These are phyloP conservation scores for Colletotrichum tofieldiae DNA, from an alignment of 2,329 filamentous ascomycete species.

Conservation along the genomic window DNA sequence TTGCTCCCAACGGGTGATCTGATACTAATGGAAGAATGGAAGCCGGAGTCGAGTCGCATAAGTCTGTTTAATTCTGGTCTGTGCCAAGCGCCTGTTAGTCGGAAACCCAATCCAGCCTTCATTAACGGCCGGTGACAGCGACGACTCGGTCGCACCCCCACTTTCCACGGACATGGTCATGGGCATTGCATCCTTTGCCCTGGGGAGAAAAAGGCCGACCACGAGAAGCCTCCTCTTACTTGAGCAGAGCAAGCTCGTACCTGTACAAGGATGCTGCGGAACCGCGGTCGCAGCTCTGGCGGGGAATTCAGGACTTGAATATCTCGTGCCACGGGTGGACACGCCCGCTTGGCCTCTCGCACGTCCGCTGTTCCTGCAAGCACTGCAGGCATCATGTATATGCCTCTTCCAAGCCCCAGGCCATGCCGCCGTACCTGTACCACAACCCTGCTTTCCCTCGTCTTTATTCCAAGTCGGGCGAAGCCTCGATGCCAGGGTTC, in stretches of 20 bases:
- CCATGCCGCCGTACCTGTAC: slow-evolving; percentile 25
- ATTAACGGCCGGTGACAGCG: background rate
- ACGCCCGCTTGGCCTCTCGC: background rate
- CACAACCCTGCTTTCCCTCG: background rate
- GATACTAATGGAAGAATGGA: background rate
- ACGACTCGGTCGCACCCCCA: background rate
- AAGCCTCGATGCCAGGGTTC: slow-evolving; percentile 5
- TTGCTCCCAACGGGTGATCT: background rate
- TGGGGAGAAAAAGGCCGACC: background rate
- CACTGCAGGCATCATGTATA: slow-evolving; percentile 5
- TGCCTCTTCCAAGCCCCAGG: slow-evolving; percentile 20
- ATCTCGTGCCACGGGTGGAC: background rate
- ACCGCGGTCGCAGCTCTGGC: background rate
- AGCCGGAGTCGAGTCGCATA: background rate
- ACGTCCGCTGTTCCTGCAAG: background rate
- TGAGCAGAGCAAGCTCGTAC: background rate
- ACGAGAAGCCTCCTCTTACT: background rate
- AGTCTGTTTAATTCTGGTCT: background rate
- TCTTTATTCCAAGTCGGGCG: slow-evolving; percentile 9
- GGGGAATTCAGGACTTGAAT: background rate
- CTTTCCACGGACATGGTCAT: background rate
- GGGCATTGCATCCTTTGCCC: background rate
- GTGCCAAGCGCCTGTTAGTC: background rate
- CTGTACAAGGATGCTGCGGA: slow-evolving; percentile 2
- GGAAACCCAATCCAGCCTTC: background rate